Evolutionary conservation across 2,329 filamentous ascomycete species (phyloP), one percentile per base, ranked within the genome.

Genomic region (Fusarium piperis): DNA sequence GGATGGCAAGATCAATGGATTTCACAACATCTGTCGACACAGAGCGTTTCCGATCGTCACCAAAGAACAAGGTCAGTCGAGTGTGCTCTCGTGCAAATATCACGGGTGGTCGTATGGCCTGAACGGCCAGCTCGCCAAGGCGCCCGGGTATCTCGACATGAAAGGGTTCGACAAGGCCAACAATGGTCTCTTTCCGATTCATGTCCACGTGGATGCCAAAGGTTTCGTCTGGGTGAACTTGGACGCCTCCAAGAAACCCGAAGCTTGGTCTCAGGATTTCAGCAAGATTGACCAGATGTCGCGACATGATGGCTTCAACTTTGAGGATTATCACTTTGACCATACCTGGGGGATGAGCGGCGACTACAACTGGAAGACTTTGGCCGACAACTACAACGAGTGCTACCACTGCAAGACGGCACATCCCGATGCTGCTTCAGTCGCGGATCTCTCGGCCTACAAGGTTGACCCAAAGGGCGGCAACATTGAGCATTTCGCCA

Each of bases 21-120:
- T 90, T 74, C 88, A 90, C 79, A 90, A 90, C 73, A 82, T 90
- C 18, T 91, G 89, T 78, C 81, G 88, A 2, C 88, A 90, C 76
- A 82, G 88, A 9, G 89, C 88, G 12, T 90, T 86, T 73, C 86
- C 87, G 0, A 84, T 90, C 8, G 86, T 89, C 3, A 82, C 80
- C 2, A 82, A 84, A 48, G 81, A 85, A 3, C 79, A 82, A 6
- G 88, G 88, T 3, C 83, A 81, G n/a, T 83, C 84, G 23, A 83
- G 80, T 62, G 84, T 90, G 11, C 83, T 90, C 41, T 82, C 85
- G 0, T 91, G 89, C 81, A 85, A 86, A 63, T 90, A 90, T 74
- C 88, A 90, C 74, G 88, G 88, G 33, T 90, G 88, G 88, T 88
- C 86, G 11, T 91, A 90, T 72, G 85, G 87, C 56, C 81, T 88